Conservation (phyloP, 2,329 filamentous ascomycete species). For the Malbranchea zuffiana region DNA sequence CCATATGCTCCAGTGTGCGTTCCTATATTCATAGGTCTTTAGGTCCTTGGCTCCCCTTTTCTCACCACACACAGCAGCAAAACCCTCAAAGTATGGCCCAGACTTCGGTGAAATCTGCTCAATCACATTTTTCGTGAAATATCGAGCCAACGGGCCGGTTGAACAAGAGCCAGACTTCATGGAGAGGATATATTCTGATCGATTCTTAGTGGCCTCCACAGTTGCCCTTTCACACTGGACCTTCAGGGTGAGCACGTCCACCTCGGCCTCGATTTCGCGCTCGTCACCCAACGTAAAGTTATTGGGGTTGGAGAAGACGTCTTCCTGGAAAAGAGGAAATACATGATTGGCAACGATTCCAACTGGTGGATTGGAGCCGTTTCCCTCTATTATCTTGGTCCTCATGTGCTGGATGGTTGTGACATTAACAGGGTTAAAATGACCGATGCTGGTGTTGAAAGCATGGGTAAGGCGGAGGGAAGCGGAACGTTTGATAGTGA, state of each 20-base stretch:
- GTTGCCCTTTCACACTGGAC: slow-evolving; percentile 9
- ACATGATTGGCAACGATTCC: slow-evolving; percentile 8
- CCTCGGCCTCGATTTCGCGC: slow-evolving; percentile 7
- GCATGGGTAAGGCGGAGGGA: slow-evolving; percentile 5
- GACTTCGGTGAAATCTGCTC: not conserved
- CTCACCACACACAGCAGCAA: slow-evolving; percentile 3
- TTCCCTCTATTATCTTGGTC: slow-evolving; percentile 3
- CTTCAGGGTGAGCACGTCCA: slow-evolving; percentile 8
- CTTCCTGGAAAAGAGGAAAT: slow-evolving; percentile 8
- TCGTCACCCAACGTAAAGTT: slow-evolving; percentile 7
- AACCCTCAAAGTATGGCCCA: slow-evolving; percentile 4
- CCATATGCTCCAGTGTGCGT: slow-evolving; percentile 8
- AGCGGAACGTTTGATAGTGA: slow-evolving; percentile 5
- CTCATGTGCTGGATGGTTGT: slow-evolving; percentile 8
- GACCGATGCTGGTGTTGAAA: slow-evolving; percentile 3
- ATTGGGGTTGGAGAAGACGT: not conserved
- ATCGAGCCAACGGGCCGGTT: slow-evolving; percentile 8
- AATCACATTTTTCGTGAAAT: slow-evolving; percentile 3
- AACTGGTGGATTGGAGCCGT: slow-evolving; percentile 6
- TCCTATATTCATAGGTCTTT: slow-evolving; percentile 2
- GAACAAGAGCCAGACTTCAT: slow-evolving; percentile 8
- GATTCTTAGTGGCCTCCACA: slow-evolving; percentile 4
- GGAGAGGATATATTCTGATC: slow-evolving; percentile 6
- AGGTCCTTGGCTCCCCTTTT: slow-evolving; percentile 2
- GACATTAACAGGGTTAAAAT: slow-evolving; percentile 6